These are phyloP conservation scores for Lipomyces oligophaga DNA, from an alignment of 805 yeast species.

Conservation along the genomic window DNA sequence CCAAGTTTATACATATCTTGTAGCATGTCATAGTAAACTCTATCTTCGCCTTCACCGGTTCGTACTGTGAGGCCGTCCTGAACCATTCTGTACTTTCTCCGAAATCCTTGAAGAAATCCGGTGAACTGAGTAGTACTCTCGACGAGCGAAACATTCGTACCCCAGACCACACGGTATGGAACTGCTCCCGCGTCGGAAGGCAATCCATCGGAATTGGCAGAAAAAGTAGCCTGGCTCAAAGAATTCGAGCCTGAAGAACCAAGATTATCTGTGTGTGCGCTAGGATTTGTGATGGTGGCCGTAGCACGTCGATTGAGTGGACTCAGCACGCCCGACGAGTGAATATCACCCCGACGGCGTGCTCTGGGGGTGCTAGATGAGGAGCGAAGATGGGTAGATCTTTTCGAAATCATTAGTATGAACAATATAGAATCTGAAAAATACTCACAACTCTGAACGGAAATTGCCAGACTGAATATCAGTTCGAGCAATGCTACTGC, in stretches of 20 bases:
- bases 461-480: slow-evolving; percentile 5
- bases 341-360: slow-evolving; percentile 67
- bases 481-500: slow-evolving; percentile 15
- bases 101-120: slow-evolving; percentile 78
- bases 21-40: slow-evolving; percentile 69
- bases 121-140: slow-evolving; percentile 79
- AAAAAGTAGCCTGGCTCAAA: slow-evolving; percentile 18
- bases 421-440: background rate
- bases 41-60: slow-evolving; percentile 60
- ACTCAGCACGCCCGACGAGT: slow-evolving; percentile 61
- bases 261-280: too few species aligned
- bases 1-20: slow-evolving; percentile 74
- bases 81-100: slow-evolving; percentile 64
- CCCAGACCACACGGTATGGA: slow-evolving; percentile 76
- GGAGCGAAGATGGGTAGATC: slow-evolving; percentile 9
- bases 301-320: slow-evolving; percentile 61
- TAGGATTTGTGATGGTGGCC: too few species aligned
- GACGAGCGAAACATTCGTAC: slow-evolving; percentile 90
- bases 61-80: slow-evolving; percentile 43
- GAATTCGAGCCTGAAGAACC: too few species aligned
- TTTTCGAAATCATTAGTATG: background rate
- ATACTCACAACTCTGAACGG: slow-evolving; percentile 21
- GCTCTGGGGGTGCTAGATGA: slow-evolving; percentile 14
- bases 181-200: slow-evolving; percentile 34
- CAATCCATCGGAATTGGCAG: slow-evolving; percentile 20